Evolutionary conservation across 495 filamentous ascomycete genomes (phyloP), one percentile per base, ranked within the genome.

Genomic region (Hypoxylon cercidicola): DNA sequence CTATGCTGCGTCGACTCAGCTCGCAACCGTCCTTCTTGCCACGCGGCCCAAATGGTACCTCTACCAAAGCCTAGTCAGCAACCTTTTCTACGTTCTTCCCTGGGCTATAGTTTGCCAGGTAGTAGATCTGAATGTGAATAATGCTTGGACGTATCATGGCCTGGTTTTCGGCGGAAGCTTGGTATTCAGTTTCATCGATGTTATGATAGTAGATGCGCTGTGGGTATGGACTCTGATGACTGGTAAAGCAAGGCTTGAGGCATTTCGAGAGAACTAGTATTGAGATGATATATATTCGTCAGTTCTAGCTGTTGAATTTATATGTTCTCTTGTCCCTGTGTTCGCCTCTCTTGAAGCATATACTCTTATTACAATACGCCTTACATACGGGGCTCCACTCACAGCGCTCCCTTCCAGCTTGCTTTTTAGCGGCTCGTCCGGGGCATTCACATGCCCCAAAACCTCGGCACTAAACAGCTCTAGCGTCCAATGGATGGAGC

Each of bases 141-240:
- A 85, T 51, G 87, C 89, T 1, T 92, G 90, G 90, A 89, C 79
- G 0, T 91, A 85, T 63, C 81, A 92, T 71, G 77, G 79, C 0
- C 67, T 91, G 2, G 82, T 91, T 2, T 92, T 92, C 79, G 89
- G 90, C 0, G 89, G 89, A 1, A 85, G 82, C 54, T 72, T 90
- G 45, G 87, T 92, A 15, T 90, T 90, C 64, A 84, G 81, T 50
- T 89, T 88, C 55, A 71, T 87, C 15, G 83, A 84, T 51, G 72
- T 89, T 13, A 10, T 78, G 0, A 13, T 84, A n/a, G 79, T 87
- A 1, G 69, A 81, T 64, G 71, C 25, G 1, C 16, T 81, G 2
- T 90, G 88, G 89, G 77, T 74, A 11, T 86, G 84, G 85, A 78
- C 71, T 37, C 61, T 90, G 62, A 74, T 70, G 64, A 81, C 61